Conservation (phyloP, 2,329 filamentous ascomycete genomes). For the Scopulariopsis brevicaulis region DNA sequence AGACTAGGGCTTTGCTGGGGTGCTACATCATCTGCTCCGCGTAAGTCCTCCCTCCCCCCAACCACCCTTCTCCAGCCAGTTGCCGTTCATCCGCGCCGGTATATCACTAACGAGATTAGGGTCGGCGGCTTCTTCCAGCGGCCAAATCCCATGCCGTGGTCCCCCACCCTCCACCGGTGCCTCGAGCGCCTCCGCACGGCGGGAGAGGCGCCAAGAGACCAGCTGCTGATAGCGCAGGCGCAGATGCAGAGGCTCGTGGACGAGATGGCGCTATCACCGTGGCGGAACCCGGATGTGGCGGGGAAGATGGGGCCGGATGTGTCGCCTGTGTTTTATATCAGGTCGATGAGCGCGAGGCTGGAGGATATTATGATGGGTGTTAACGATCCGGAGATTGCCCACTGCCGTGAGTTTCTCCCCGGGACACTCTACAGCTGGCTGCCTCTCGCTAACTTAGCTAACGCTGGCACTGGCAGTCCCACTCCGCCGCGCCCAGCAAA, state of each 20-base stretch:
- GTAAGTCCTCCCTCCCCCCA: constrained; percentile 12
- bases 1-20: constrained; percentile 34
- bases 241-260: constrained; percentile 10
- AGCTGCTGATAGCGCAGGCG: constrained; percentile 28
- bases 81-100: neutral
- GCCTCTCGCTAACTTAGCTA: neutral
- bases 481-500: neutral
- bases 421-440: neutral
- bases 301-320: constrained; percentile 14
- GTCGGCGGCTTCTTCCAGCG: constrained; percentile 28
- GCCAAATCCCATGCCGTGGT: constrained; percentile 44
- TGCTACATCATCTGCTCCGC: constrained; percentile 28
- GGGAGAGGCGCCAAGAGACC: constrained; percentile 36
- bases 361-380: constrained; percentile 1
- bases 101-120: constrained; percentile 12
- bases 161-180: constrained; percentile 45
- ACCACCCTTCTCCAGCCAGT: neutral
- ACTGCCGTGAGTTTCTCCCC: neutral
- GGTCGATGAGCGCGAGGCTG: neutral
- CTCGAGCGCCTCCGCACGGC: constrained; percentile 31
- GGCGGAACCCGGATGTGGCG: constrained; percentile 3
- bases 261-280: neutral
- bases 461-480: neutral
- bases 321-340: constrained; percentile 1
- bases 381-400: neutral